Percentiles rank a stretch among this genome's conserved stretches.
Conservation (phyloP, 2,329 filamentous ascomycete genomes). For the Colletotrichum sansevieriae region DNA sequence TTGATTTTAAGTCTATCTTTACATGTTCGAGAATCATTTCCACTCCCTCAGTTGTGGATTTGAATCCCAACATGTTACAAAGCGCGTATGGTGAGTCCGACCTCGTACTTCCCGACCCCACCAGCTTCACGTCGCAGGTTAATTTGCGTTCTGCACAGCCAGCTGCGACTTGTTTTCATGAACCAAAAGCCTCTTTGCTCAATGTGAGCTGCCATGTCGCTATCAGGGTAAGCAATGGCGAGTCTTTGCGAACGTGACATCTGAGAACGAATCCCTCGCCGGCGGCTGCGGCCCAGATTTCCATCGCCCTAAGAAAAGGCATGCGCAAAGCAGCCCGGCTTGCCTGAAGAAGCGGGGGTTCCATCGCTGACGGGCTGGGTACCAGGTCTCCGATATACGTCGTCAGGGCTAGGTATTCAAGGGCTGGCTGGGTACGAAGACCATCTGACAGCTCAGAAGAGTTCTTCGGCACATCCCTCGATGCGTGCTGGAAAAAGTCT, state of each 20-base stretch:
- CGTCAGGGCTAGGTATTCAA: no score
- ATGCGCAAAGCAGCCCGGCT: no score
- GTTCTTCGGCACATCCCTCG: no score
- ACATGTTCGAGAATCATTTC: not conserved
- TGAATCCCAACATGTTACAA: not conserved
- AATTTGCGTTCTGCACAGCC: not conserved
- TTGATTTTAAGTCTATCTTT: not conserved
- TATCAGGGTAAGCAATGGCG: constrained; percentile 1
- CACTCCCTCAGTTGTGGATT: constrained; percentile 7
- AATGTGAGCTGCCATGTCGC: constrained; percentile 6
- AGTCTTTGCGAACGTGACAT: not conserved
- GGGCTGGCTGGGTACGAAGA: no score
- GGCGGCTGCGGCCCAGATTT: not conserved
- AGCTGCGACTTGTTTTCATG: constrained; percentile 21
- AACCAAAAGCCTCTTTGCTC: not conserved
- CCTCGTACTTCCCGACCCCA: not conserved
- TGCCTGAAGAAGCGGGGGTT: no score
- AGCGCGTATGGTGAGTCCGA: constrained; percentile 2
- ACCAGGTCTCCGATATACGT: no score
- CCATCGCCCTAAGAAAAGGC: no score
- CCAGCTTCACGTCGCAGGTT: not conserved
- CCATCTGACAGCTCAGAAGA: no score
- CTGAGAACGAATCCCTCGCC: not conserved
- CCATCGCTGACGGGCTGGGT: no score
- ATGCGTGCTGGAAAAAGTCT: no score